phyloP scores from a whole-genome alignment of 2,329 filamentous ascomycete species.

The Colletotrichum coccodes region DNA sequence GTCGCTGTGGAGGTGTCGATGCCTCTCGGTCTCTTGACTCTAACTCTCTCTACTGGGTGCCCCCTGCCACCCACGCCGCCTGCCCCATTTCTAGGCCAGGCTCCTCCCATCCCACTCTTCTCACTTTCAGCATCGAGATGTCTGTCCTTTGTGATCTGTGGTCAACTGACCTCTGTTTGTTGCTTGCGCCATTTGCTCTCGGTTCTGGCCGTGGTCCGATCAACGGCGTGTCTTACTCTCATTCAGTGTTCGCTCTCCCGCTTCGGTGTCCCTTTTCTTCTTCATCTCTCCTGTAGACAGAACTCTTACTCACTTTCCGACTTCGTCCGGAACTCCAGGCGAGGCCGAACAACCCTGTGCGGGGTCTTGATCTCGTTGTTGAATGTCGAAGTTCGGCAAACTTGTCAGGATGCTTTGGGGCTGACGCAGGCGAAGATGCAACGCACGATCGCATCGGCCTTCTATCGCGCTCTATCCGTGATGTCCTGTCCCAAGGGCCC shows the following conservation, averaged over 20 bases:
- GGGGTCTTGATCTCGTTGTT: not conserved
- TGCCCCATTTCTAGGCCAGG: not conserved
- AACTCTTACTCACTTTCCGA: slow-evolving; percentile 4
- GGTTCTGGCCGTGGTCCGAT: slow-evolving; percentile 18
- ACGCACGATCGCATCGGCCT: slow-evolving; percentile 2
- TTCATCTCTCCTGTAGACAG: not conserved
- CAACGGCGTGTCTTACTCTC: slow-evolving; percentile 22
- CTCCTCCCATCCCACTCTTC: slow-evolving; percentile 5
- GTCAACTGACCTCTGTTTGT: slow-evolving; percentile 19
- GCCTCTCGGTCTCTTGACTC: not conserved
- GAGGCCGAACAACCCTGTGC: slow-evolving; percentile 15
- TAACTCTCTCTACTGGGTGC: not conserved
- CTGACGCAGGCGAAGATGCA: not conserved
- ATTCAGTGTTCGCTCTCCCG: slow-evolving; percentile 19
- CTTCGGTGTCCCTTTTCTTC: slow-evolving; percentile 9
- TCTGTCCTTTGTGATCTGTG: slow-evolving; percentile 14
- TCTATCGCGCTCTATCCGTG: not conserved
- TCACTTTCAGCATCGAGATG: slow-evolving; percentile 16
- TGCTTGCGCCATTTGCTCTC: slow-evolving; percentile 20
- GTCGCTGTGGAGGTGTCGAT: not conserved
- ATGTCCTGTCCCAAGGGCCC: not conserved
- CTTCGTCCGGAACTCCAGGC: slow-evolving; percentile 18
- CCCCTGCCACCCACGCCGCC: not conserved
- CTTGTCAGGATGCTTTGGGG: slow-evolving; percentile 17
- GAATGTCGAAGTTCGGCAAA: slow-evolving; percentile 17